Evolutionary conservation across 2,329 filamentous ascomycete species (phyloP), one percentile per base, ranked within the genome.

Genomic region (Geosmithia morbida): DNA sequence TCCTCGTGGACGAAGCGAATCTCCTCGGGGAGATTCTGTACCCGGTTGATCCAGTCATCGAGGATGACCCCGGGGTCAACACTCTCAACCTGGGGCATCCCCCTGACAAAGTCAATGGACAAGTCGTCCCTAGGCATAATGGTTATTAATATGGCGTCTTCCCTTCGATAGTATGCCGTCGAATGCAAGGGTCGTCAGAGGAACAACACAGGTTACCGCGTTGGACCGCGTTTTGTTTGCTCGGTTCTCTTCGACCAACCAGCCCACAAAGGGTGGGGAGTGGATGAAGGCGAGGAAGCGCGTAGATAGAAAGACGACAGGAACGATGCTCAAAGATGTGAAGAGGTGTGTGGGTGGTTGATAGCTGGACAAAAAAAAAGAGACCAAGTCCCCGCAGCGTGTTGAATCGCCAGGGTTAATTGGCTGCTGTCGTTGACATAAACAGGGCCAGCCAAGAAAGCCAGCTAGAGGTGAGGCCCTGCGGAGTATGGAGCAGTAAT

Each of bases 1-100:
- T 92, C 86, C 59, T 89, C 85, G 57, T 89, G 83, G 51, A 90
- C 74, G 66, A 89, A 88, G 18, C 82, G 81, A 50, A 92, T 81
- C 65, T 92, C 86, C 52, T 86, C 83, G 51, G 85, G 85, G 26
- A 90, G 72, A 57, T 92, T 92, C 56, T 84, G 80, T 18, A 84
- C 83, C 65, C 69, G 73, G 60, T 82, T 79, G 59, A 83, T 78
- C 71, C 84, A 89, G 62, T 88, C 83, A 61, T 90, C 85, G 55
- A 89, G 76, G 57, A 88, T 80, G 53, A 83, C 70, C 48, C 82
- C 73, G 49, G 77, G 75, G 56, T 83, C 79, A 61, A 79, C 71
- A 51, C 73, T 67, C 60, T 82, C 79, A 58, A 68, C 67, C 59
- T 70, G 72, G 59, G 76, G 75, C 76, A 81, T 81, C 68, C 70